phyloP scores from a whole-genome alignment of 2,329 filamentous ascomycete genomes.

The Davidsoniella eucalypti region DNA sequence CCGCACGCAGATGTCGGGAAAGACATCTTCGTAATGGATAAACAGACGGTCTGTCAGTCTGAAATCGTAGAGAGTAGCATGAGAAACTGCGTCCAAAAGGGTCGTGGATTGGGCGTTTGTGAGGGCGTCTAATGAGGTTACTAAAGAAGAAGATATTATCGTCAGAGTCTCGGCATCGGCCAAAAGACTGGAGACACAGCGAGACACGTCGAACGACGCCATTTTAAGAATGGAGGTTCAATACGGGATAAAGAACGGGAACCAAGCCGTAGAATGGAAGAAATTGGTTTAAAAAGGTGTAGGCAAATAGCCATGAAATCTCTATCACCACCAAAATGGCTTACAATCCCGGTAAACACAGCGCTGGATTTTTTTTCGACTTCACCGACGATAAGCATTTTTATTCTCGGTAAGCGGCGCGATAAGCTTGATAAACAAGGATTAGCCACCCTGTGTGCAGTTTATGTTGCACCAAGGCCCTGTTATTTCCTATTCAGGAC shows the following conservation, averaged over 20 bases:
- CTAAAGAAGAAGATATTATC: conserved; percentile 31
- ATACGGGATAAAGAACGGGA: too few species aligned
- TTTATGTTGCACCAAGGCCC: neutral
- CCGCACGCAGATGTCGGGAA: conserved; percentile 68
- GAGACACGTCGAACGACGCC: conserved; percentile 13
- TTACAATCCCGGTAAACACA: neutral
- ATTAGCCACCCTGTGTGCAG: neutral
- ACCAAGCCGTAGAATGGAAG: neutral
- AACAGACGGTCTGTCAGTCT: conserved; percentile 59
- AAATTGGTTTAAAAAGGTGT: neutral
- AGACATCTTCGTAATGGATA: conserved; percentile 54
- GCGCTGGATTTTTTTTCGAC: conserved; percentile 9
- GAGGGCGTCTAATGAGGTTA: conserved; percentile 20
- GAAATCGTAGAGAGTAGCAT: conserved; percentile 47
- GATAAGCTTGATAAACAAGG: conserved; percentile 7
- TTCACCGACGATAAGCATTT: conserved; percentile 8
- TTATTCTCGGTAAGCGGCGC: conserved; percentile 10
- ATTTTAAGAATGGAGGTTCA: conserved; percentile 1
- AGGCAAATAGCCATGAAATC: conserved; percentile 2
- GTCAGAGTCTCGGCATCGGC: conserved; percentile 12
- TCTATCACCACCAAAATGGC: conserved; percentile 3
- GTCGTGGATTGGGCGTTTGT: conserved; percentile 38
- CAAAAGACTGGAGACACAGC: conserved; percentile 12
- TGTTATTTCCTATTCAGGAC: neutral
- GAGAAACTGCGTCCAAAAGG: conserved; percentile 56